Percentiles rank a stretch among this genome's conserved stretches.
Conservation (phyloP, 306 rosid species). For the Cicer yamashitae region DNA sequence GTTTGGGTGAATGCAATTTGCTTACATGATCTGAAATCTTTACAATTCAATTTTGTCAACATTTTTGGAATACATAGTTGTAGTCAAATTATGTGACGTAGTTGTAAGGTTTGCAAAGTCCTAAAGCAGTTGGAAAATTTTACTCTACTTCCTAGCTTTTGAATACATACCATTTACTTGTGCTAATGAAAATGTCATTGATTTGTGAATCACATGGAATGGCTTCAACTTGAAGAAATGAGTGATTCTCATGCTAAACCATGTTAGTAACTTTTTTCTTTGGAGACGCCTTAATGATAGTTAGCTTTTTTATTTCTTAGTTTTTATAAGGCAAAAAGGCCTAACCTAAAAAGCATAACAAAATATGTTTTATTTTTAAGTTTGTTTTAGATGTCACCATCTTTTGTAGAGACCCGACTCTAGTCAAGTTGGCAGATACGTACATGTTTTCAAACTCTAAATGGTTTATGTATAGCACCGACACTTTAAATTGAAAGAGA, state of each 20-base stretch:
- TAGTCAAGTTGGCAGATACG: too few species aligned
- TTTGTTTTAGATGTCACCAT: not conserved
- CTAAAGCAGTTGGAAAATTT: constrained; percentile 18
- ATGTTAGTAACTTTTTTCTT: not conserved
- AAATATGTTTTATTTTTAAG: not conserved
- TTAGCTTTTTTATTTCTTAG: not conserved
- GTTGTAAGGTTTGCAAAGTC: constrained; percentile 1
- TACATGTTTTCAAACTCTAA: too few species aligned
- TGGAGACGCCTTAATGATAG: too few species aligned
- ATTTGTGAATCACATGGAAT: constrained; percentile 39
- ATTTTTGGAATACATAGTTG: not conserved
- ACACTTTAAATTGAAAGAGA: too few species aligned
- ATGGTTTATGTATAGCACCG: too few species aligned
- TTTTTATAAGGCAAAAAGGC: not conserved
- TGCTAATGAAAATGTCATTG: not conserved
- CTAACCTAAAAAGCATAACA: not conserved
- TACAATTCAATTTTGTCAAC: constrained; percentile 1
- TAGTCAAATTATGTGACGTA: constrained; percentile 20
- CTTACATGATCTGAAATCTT: not conserved
- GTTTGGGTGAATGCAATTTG: not conserved
- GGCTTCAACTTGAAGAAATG: constrained; percentile 29
- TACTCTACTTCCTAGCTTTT: not conserved
- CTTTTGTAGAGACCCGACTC: not conserved
- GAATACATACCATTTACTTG: constrained; percentile 21
- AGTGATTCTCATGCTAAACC: not conserved